Evolutionary conservation across 1,284 basidiomycete genomes (phyloP).

Genomic region (Rhodotorula sp.): DNA sequence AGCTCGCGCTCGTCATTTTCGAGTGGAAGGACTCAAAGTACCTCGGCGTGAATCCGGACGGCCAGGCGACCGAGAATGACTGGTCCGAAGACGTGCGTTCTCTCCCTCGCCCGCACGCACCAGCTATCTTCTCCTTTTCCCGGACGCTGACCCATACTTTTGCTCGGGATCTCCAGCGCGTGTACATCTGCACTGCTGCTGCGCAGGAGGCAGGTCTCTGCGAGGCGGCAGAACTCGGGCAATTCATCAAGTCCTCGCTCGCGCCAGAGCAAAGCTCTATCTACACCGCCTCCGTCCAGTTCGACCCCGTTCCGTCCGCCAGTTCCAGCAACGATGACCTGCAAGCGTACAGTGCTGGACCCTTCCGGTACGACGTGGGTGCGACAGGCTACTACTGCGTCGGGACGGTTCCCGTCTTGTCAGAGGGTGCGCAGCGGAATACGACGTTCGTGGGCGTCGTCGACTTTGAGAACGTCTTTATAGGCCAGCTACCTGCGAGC

Average conservation of each 20-base stretch:
- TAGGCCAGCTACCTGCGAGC: slow-evolving; percentile 82
- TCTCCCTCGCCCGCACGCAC: neutral
- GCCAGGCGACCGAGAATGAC: slow-evolving; percentile 42
- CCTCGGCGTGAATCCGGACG: slow-evolving; percentile 62
- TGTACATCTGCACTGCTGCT: slow-evolving; percentile 82
- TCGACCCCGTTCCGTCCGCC: slow-evolving; percentile 43
- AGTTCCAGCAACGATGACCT: slow-evolving; percentile 34
- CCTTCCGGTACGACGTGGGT: slow-evolving; percentile 65
- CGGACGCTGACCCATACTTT: neutral
- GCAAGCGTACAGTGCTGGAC: slow-evolving; percentile 37
- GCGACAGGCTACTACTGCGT: slow-evolving; percentile 95
- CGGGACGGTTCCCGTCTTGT: slow-evolving; percentile 57
- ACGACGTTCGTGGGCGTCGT: slow-evolving; percentile 71
- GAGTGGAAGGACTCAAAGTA: slow-evolving; percentile 86
- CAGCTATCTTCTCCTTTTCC: no score
- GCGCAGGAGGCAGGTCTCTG: slow-evolving; percentile 72
- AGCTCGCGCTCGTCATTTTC: slow-evolving; percentile 89
- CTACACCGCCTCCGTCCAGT: slow-evolving; percentile 53
- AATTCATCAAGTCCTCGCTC: slow-evolving; percentile 72
- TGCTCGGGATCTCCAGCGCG: slow-evolving; percentile 60
- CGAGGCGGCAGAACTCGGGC: slow-evolving; percentile 65
- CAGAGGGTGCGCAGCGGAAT: slow-evolving; percentile 21
- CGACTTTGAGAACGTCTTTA: slow-evolving; percentile 83
- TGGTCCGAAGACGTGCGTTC: slow-evolving; percentile 48
- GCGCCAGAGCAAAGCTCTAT: slow-evolving; percentile 61